Conservation (phyloP, 2,329 filamentous ascomycete species). For the Talaromyces albobiverticillius region DNA sequence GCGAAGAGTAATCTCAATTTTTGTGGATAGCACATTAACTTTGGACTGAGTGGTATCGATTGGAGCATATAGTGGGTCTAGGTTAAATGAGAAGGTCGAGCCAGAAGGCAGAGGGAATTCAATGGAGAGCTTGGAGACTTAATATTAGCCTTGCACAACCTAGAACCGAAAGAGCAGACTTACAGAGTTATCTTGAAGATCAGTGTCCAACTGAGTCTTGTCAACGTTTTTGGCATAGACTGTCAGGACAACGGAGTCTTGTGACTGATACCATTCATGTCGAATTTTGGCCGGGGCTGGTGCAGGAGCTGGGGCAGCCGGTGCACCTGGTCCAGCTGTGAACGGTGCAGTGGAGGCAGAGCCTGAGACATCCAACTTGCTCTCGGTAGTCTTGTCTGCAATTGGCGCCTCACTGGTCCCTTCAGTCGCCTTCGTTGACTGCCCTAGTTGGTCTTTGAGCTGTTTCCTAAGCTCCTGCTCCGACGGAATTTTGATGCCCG, state of each 20-base stretch:
- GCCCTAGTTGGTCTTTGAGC: slow-evolving; percentile 29
- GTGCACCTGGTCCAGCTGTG: slow-evolving; percentile 13
- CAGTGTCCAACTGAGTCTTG: slow-evolving; percentile 50
- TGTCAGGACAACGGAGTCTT: slow-evolving; percentile 59
- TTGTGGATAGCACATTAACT: slow-evolving; percentile 67
- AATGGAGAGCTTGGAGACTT: slow-evolving; percentile 46
- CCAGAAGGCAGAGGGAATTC: slow-evolving; percentile 57
- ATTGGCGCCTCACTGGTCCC: neutral
- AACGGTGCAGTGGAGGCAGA: slow-evolving; percentile 8
- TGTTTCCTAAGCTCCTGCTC: slow-evolving; percentile 36
- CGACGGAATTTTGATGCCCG: slow-evolving; percentile 45
- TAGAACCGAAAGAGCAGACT: slow-evolving; percentile 18
- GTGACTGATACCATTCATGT: slow-evolving; percentile 67
- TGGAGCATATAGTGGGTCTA: slow-evolving; percentile 65
- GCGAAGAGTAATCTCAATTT: slow-evolving; percentile 72
- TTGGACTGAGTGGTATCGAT: slow-evolving; percentile 63
- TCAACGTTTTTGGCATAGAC: slow-evolving; percentile 49
- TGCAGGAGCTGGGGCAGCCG: slow-evolving; percentile 9
- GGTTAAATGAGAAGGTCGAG: slow-evolving; percentile 57
- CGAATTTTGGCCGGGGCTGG: slow-evolving; percentile 57
- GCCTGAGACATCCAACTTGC: slow-evolving; percentile 6
- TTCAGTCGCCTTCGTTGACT: slow-evolving; percentile 11
- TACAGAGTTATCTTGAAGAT: slow-evolving; percentile 50
- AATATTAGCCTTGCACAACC: slow-evolving; percentile 2
- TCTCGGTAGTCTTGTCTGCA: slow-evolving; percentile 8